phyloP scores from a whole-genome alignment of 257 asterid species.

The Ligustrum vulgare region DNA sequence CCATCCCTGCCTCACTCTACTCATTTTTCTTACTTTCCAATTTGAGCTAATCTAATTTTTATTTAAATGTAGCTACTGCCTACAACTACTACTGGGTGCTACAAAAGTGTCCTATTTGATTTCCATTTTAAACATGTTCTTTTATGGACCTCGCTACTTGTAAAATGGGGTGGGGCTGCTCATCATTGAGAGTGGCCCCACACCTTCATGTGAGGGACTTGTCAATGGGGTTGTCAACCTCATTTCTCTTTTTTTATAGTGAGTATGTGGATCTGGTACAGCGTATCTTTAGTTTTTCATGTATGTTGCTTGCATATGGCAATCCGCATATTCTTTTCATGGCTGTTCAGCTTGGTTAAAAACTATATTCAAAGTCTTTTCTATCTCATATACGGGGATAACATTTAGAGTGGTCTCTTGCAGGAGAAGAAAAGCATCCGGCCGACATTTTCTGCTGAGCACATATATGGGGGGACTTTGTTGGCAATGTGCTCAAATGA shows the following conservation, averaged over 20 bases:
- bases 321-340: neutral
- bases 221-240: too few species aligned
- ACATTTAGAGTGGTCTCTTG: constrained; percentile 29
- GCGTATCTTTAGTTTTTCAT: neutral
- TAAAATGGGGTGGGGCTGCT: too few species aligned
- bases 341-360: neutral
- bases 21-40: neutral
- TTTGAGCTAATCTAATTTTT: neutral
- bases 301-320: neutral
- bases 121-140: neutral
- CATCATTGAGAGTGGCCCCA: too few species aligned
- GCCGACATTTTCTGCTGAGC: constrained; percentile 94
- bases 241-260: neutral
- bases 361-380: neutral
- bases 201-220: too few species aligned
- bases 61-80: neutral
- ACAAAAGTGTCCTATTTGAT: neutral
- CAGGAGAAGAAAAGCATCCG: constrained; percentile 99
- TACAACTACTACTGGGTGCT: neutral
- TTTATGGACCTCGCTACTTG: neutral
- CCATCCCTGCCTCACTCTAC: neutral
- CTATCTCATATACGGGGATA: constrained; percentile 13
- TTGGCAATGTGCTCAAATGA: constrained; percentile 91
- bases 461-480: constrained; percentile 76
- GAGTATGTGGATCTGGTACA: neutral